Evolutionary conservation across 1,139 yeast species (phyloP), one percentile per base, ranked within the genome.

Genomic region (Debaryomycetaceae sp.): DNA sequence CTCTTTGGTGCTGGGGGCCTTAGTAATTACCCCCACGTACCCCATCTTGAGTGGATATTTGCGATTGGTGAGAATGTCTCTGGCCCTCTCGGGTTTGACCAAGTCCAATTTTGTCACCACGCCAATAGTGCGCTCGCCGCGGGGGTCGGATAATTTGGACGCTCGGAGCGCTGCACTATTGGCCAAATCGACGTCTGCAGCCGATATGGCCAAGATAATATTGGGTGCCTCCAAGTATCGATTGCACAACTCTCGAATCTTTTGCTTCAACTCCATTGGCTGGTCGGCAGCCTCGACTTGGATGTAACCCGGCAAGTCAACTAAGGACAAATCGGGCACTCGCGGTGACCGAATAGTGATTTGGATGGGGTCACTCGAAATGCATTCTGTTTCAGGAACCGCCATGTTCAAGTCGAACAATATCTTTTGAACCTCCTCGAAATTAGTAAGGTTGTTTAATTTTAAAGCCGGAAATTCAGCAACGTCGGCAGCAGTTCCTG

Each of bases 161-260:
- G 97, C 96, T 38, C 94, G 69, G 38, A 91, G 71, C 0, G 98
- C 97, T 2, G 96, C 78, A 21, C 96, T 86, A 53, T 91, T 91
- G 1, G 98, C 98, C 50, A 93, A 67, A 64, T 93, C 99, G 2
- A 91, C 98, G 58, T 93, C 97, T 0, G 98, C 98, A 1, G 98
- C 91, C 10, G 95, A 85, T 20, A 93, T 91, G 0, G 98, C 98
- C 45, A 93, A 65, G 26, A 93, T 93, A 34, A 93, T 85, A 50
- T 93, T 93, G 12, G 98, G 98, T 6, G 83, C 78, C 48, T 83
- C 88, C 44, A 93, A 70, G 52, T 93, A 93, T 49, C 78, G 76
- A 43, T 84, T 83, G 56, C 97, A 91, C 18, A 93, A 64, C 33
- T 70, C 74, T 39, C 85, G 68, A 44, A 93, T 93, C 50, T 81